A percentile compares a stretch with the other conserved stretches of the same genome.
These are phyloP conservation scores for Linaria vulgaris DNA, from an alignment of 257 asterid genomes.

Conservation along the genomic window DNA sequence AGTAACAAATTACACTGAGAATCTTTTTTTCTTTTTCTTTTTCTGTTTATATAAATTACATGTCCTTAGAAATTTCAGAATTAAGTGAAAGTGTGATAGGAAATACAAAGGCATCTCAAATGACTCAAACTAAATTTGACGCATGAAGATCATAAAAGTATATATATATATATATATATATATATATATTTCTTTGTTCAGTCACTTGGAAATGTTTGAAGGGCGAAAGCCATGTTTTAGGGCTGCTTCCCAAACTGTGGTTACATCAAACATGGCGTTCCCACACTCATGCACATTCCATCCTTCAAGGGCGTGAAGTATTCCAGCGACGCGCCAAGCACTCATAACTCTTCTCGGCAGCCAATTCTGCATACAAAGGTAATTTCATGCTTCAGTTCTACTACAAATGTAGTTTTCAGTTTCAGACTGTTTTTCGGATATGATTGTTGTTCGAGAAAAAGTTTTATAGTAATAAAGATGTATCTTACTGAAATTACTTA, in stretches of 20 bases:
- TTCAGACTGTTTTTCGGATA: not conserved
- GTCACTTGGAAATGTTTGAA: conserved; percentile 25
- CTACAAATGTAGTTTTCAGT: too few species aligned
- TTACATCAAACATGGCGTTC: conserved; percentile 41
- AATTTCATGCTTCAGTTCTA: not conserved
- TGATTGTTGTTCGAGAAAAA: too few species aligned
- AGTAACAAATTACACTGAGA: too few species aligned
- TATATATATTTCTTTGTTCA: not conserved
- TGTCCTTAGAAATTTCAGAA: too few species aligned
- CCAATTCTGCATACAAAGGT: conserved; percentile 54
- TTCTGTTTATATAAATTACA: too few species aligned
- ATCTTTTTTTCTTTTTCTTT: too few species aligned
- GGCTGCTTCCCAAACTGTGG: conserved; percentile 56
- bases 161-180: too few species aligned
- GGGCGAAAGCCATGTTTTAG: conserved; percentile 69
- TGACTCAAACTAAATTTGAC: not conserved
- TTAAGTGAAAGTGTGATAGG: too few species aligned
- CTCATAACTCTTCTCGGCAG: conserved; percentile 72
- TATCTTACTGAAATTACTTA: not conserved
- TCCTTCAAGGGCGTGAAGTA: conserved; percentile 69
- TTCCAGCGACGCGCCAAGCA: conserved; percentile 74
- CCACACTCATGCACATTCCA: conserved; percentile 66
- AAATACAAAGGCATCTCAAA: not conserved
- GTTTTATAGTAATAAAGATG: not conserved
- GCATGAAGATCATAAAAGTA: not conserved